Conservation (phyloP, 495 filamentous ascomycete species). For the Penicillium subrubescens region DNA sequence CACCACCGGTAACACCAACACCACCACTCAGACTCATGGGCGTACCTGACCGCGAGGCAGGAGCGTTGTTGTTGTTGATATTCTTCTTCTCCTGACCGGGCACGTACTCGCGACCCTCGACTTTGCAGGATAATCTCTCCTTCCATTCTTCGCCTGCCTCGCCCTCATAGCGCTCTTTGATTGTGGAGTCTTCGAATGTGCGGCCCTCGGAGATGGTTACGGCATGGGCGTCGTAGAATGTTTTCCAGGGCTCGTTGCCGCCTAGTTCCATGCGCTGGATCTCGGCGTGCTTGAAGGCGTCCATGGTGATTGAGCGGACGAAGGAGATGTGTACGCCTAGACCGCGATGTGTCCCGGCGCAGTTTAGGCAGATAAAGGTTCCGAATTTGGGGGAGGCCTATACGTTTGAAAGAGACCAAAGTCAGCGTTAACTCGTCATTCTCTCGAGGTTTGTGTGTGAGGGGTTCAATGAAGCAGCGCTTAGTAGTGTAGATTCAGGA, state of each 20-base stretch:
- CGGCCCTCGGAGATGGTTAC: conserved; percentile 59
- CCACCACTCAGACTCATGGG: conserved; percentile 27
- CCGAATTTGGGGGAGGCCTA: conserved; percentile 73
- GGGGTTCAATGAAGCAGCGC: background rate
- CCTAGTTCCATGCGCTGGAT: conserved; percentile 84
- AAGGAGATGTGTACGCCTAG: conserved; percentile 98
- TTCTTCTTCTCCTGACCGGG: conserved; percentile 56
- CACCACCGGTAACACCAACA: conserved; percentile 22
- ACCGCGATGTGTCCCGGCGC: conserved; percentile 91
- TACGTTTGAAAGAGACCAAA: background rate
- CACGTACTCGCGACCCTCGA: conserved; percentile 82
- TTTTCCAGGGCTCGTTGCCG: conserved; percentile 82
- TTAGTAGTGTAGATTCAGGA: background rate
- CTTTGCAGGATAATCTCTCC: conserved; percentile 81
- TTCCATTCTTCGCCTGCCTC: conserved; percentile 95
- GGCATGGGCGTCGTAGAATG: conserved; percentile 75
- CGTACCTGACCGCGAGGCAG: conserved; percentile 37
- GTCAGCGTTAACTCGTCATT: background rate
- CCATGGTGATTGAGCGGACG: conserved; percentile 94
- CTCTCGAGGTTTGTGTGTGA: background rate
- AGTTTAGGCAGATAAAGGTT: conserved; percentile 96
- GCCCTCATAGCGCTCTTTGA: conserved; percentile 83
- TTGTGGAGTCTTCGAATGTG: conserved; percentile 72
- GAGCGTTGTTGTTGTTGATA: conserved; percentile 31
- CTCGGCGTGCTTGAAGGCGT: conserved; percentile 88